Evolutionary conservation across 352 stramenopile species (phyloP), one percentile per base, ranked within the genome.

Genomic region (Phytopythium aichiense): DNA sequence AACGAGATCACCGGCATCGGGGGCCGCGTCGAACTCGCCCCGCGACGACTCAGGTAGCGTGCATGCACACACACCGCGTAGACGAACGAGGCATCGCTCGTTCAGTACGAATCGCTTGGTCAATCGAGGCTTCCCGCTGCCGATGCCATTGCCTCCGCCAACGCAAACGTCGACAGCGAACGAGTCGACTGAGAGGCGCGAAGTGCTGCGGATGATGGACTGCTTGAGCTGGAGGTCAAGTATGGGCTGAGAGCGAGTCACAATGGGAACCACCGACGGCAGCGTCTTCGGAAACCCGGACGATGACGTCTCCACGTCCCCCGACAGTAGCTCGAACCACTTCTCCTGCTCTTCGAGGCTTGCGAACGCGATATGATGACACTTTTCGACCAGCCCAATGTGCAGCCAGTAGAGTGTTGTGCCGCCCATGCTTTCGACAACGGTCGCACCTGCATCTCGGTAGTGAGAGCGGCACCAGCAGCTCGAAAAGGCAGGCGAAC

Each of bases 361-460:
- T 0, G 66, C 68, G 37, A 89, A 86, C 7, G 74, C 77, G 8
- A 89, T 23, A 57, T 85, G 75, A 33, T 86, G 72, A 25, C 75
- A 82, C 23, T 72, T 77, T 43, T 65, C 67, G 22, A 87, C 60
- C 11, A 64, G 64, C 22, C 65, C 75, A 8, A 87, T 55, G 12
- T 77, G 67, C 40, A 89, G 45, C 79, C 79, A 89, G 42, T 71
- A 76, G n/a, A 89, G 49, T 9, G 20, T 12, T 6, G 37, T 38
- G 12, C 28, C 49, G 4, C 23, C 23, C 2, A 16, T 13, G 23
- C 35, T 43, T 12, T 63, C 61, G 31, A 15, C 25, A 8, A 33
- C 9, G 8, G 54, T 38, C 9, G 5, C 9, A 6, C 4, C 30
- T 5, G n/a, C 23, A 2, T 56, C 50, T 13, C 23, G 50, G 12